phyloP scores from a whole-genome alignment of 2,329 filamentous ascomycete species.

The Alternaria atra region DNA sequence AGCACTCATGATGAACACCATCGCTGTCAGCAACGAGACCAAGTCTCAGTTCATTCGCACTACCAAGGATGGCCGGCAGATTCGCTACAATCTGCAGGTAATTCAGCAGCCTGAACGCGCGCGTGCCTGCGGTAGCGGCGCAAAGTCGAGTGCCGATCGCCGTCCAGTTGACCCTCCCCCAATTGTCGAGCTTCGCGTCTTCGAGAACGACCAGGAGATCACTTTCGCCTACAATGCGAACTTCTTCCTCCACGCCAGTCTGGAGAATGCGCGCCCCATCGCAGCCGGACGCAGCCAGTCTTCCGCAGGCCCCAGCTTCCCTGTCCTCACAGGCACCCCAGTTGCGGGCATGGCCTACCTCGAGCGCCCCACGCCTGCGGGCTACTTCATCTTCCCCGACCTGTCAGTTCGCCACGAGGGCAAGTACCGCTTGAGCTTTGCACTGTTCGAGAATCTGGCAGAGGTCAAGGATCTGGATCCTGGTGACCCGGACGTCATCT shows the following conservation, averaged over 20 bases:
- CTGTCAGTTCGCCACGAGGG: constrained; percentile 95
- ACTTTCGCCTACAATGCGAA: constrained; percentile 95
- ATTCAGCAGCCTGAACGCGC: constrained; percentile 95
- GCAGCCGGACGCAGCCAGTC: constrained; percentile 77
- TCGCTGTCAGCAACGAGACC: constrained; percentile 66
- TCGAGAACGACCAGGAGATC: constrained; percentile 72
- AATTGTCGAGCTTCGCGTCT: constrained; percentile 89
- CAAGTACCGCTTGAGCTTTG: constrained; percentile 89
- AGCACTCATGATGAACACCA: constrained; percentile 48
- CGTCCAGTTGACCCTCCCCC: constrained; percentile 94
- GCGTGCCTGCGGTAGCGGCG: constrained; percentile 91
- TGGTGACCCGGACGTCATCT: constrained; percentile 56
- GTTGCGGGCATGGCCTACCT: constrained; percentile 97
- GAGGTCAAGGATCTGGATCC: constrained; percentile 79
- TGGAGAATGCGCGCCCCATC: constrained; percentile 85
- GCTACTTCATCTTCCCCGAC: constrained; percentile 98
- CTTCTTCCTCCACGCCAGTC: constrained; percentile 92
- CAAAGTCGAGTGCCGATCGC: constrained; percentile 83
- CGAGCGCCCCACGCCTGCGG: constrained; percentile 79
- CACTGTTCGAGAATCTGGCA: constrained; percentile 93
- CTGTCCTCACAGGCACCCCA: constrained; percentile 91
- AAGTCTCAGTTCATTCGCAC: constrained; percentile 62
- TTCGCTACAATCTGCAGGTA: constrained; percentile 84
- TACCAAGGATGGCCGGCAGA: constrained; percentile 77
- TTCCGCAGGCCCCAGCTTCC: constrained; percentile 70